Evolutionary conservation across 495 filamentous ascomycete genomes (phyloP), one percentile per base, ranked within the genome.

Genomic region (Filosporella fistucella): DNA sequence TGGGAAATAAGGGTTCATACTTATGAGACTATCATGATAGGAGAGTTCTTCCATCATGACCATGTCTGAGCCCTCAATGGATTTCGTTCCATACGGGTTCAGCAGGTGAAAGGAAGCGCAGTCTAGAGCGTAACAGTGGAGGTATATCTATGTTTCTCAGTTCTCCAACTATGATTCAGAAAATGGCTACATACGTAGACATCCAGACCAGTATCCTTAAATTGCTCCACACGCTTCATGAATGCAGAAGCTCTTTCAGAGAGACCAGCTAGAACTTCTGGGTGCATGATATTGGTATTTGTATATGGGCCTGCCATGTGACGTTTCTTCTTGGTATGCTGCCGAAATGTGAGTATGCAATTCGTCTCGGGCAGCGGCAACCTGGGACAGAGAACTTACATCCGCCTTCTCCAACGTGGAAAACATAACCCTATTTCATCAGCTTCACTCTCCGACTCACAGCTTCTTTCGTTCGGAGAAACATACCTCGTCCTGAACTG

Each of bases 101-200:
- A 84, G 84, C 32, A 84, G 67, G 49, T 82, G 79, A 57, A 81
- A 76, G 1, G 79, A 80, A 21, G 76, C 75, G 50, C 81, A 80
- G 58, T 85, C 81, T n/a, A 83, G 72, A 1, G 81, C 81, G 51
- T 81, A 85, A 42, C 79, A 77, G 38, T 85, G 81, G 2, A 80
- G 55, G 23, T 52, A 57, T 7, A 57, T 42, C 54, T 57, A n/a
- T n/a, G 6, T 18, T 51, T 32, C 49, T 29, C 42, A 63, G 67
- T 4, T 13, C n/a, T n/a, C 33, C 18, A 29, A 10, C n/a, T n/a
- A 13, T 13, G 10, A 41, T 13, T 35, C 1, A n/a, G 21, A 12
- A 16, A 10, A 2, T 13, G 18, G 21, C 4, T 14, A 60, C 72
- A 24, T 65, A 82, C 80, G 57, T 81, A 83, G 11, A 78, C 49